Evolutionary conservation across 257 asterid species (phyloP).

Genomic region (Euphrasia confusa): DNA sequence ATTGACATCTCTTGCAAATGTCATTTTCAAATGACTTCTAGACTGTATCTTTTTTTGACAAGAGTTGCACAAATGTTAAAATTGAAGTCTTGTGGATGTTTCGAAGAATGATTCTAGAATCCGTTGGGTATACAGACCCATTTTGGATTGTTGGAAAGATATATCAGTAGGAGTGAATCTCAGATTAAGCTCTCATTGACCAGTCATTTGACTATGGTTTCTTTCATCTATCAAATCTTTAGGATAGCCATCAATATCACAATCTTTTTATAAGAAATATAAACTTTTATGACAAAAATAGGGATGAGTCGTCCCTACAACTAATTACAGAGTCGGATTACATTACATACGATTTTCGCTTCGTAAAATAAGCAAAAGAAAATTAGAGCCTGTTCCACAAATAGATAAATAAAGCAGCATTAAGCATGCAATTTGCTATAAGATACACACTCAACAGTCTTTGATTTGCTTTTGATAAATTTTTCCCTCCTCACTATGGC

Average conservation of each 20-base stretch:
- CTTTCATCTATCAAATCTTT: too few species aligned
- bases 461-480: not conserved
- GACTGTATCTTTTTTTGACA: conserved; percentile 14
- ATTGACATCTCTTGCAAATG: conserved; percentile 20
- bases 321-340: too few species aligned
- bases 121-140: too few species aligned
- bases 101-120: too few species aligned
- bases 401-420: not conserved
- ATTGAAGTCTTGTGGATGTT: too few species aligned
- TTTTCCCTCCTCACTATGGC: not conserved
- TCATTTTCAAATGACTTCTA: conserved; percentile 19
- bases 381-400: conserved; percentile 1
- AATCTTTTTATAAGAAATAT: not conserved
- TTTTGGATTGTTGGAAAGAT: too few species aligned
- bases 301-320: too few species aligned
- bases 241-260: not conserved
- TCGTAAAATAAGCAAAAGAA: not conserved
- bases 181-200: too few species aligned
- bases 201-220: too few species aligned
- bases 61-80: not conserved
- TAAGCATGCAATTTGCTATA: not conserved
- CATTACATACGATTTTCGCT: not conserved
- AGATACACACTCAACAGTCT: not conserved
- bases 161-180: too few species aligned
- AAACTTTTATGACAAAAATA: too few species aligned